phyloP scores from a whole-genome alignment of 2,329 filamentous ascomycete genomes.

The Sordariomycetes sp. region DNA sequence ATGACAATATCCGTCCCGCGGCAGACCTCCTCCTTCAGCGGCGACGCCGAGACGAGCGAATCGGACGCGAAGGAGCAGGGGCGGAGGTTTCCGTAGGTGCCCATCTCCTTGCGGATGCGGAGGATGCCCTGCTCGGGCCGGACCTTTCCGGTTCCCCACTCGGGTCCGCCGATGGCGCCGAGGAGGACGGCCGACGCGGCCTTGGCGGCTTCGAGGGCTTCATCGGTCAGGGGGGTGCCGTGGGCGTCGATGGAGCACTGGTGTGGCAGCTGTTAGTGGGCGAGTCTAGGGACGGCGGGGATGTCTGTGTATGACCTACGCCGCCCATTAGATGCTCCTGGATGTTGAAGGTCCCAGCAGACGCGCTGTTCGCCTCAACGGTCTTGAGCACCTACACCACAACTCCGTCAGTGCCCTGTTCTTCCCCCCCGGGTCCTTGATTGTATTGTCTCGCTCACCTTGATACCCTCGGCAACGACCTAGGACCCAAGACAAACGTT shows the following conservation, averaged over 20 bases:
- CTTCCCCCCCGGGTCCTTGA: background rate
- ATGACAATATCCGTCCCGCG: constrained; percentile 85
- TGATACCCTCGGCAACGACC: constrained; percentile 78
- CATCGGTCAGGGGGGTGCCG: constrained; percentile 69
- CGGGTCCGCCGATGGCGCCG: constrained; percentile 86
- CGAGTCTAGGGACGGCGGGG: background rate
- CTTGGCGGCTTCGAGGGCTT: constrained; percentile 74
- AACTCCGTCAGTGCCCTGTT: background rate
- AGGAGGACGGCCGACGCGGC: constrained; percentile 81
- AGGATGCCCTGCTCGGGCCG: constrained; percentile 91
- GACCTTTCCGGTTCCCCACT: constrained; percentile 87
- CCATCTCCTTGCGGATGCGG: constrained; percentile 83
- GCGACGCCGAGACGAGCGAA: constrained; percentile 71
- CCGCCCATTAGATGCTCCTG: constrained; percentile 85
- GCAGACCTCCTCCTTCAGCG: constrained; percentile 78
- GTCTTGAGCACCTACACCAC: constrained; percentile 59
- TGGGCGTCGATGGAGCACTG: constrained; percentile 82
- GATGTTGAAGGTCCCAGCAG: constrained; percentile 72
- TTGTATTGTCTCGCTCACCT: constrained; percentile 41
- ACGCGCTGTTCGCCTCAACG: constrained; percentile 60
- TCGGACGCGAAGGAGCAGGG: constrained; percentile 94
- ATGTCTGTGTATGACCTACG: constrained; percentile 45
- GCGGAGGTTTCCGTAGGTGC: constrained; percentile 87
- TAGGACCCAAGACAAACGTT: constrained; percentile 7
- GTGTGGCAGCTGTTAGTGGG: background rate